Evolutionary conservation across 2,329 filamentous ascomycete species (phyloP), one percentile per base, ranked within the genome.

Genomic region (Didymella keratinophila): DNA sequence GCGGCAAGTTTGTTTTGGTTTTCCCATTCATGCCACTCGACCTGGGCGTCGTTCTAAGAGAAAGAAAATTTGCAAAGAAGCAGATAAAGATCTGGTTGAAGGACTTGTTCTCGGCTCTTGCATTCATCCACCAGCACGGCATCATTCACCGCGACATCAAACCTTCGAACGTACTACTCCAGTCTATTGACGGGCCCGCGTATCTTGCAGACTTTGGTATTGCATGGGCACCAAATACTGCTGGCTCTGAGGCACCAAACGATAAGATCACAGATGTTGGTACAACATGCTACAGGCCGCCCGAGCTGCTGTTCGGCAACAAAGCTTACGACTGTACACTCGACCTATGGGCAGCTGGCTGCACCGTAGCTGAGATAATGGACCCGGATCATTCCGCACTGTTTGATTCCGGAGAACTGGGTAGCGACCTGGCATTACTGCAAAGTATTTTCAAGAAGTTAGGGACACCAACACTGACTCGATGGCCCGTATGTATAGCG

Each of bases 71-170:
- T 57, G 65, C 73, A 45, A 64, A 76, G 46, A 44, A 61, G 8
- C 80, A 84, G 53, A 75, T 72, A 8, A 78, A 76, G 48, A 72
- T 76, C 12, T 79, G 86, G 81, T 75, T 95, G 83, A 77, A 78
- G 11, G 88, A 93, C 65, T 72, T 95, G 7, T 90, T 97, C 71
- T 75, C 78, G 3, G 93, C 87, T 7, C 83, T 99, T 2, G 79
- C 79, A 2, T 84, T 90, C 67, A 81, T 97, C 2, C 95, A 99
- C 73, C 67, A 76, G 8, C 79, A 86, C 23, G 89, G 87, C 8
- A 93, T 99, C 57, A 89, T 99, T 53, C 95, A 99, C 75, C 88
- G 95, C 56, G 95, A 99, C 72, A 81, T 99, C 72, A 99, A 99
- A 72, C 95, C 95, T 0, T 93, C 92, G 0, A 96, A 97, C 52